Conservation (phyloP, 331 rosid species). For the Cucumis variabilis region DNA sequence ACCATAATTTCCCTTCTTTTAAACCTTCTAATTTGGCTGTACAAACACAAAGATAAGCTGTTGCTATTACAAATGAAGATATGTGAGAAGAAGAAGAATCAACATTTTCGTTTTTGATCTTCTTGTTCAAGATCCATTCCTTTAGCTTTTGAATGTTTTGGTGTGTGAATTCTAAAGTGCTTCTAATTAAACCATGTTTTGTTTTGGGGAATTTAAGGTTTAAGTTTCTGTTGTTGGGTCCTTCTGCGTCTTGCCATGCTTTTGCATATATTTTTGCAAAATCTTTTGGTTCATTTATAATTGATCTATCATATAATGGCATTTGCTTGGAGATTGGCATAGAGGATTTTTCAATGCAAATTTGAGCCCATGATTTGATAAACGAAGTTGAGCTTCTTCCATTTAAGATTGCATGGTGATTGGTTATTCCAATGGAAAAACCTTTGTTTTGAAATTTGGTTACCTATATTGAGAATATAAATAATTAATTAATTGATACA, state of each 20-base stretch:
- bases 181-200: slow-evolving; percentile 16
- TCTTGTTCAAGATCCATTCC: neutral
- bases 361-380: slow-evolving; percentile 39
- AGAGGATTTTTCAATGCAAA: slow-evolving; percentile 18
- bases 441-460: neutral
- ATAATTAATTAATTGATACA: too few species aligned
- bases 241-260: slow-evolving; percentile 18
- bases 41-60: slow-evolving; percentile 40
- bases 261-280: neutral
- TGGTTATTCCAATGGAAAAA: neutral
- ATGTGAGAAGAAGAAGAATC: neutral
- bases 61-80: slow-evolving; percentile 35
- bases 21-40: slow-evolving; percentile 32
- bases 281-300: neutral
- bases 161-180: slow-evolving; percentile 26
- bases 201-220: neutral
- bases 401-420: neutral
- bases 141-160: slow-evolving; percentile 29
- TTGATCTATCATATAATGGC: slow-evolving; percentile 27
- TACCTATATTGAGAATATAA: neutral
- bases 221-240: slow-evolving; percentile 40
- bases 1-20: neutral
- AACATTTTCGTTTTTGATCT: too few species aligned
- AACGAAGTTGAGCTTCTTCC: slow-evolving; percentile 31
- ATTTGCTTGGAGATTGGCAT: neutral